Base-by-base conservation (phyloP, 352 stramenopile genomes). In the Pythium folliculosum region DNA sequence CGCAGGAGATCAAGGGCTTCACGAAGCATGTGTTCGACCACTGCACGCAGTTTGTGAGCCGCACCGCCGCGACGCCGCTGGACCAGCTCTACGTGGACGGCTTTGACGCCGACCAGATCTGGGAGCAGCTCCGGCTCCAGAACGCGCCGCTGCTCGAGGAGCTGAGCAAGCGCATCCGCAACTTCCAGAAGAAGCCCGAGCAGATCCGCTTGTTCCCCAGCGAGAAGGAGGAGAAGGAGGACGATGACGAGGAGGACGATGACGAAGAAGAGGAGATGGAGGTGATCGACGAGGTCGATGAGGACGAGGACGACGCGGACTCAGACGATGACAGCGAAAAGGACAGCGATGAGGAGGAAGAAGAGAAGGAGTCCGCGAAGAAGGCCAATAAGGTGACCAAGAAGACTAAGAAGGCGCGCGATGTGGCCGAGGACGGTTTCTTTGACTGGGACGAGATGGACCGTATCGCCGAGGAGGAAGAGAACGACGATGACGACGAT, bases 381-480 rank as follows among this genome's bases (percentile, higher is more conserved):
- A 69, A 58, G 37, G 48, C 54, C 25, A 59, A 67, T 47, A 70
- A 73, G 51, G 72, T 65, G 45, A 72, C 73, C 12, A 81, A 80
- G 49, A 89, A 82, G 66, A 48, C 48, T 22, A 91, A 89, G 73
- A 88, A 83, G 64, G 53, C 69, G 53, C 78, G 80, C 32, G 86
- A 94, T 70, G 81, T 90, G 17, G 77, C 78, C 2, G 84, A 92
- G 65, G 86, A 93, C 43, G 84, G 84, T 0, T 95, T 95, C 68
- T 95, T 95, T 44, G 82, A 95, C 59, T 95, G 86, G 86, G 86
- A 93, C 30, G 86, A 95, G 68, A 95, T 95, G 86, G 84, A 95
- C 65, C 88, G 86, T 54, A 84, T 87, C 0, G 86, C 84, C 1
- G 86, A 95, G 61, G 86, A 91, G 37, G 82, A 91, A 48, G 82